Percentiles rank a stretch among this genome's conserved stretches.
Conservation (phyloP, 352 stramenopile genomes). For the Phytophthora lateralis region DNA sequence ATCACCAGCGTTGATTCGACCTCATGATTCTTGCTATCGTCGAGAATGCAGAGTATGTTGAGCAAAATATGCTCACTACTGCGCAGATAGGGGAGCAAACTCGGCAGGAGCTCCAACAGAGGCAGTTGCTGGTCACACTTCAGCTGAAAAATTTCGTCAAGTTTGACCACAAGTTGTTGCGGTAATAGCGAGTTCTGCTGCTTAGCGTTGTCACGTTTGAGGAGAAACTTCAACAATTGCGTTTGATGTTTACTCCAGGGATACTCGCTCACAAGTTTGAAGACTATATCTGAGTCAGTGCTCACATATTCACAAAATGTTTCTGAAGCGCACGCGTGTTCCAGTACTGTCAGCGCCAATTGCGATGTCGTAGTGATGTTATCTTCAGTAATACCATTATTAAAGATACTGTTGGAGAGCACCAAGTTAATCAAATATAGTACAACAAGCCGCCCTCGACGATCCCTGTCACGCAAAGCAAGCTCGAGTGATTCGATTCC, state of each 20-base stretch:
- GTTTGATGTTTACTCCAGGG: not conserved
- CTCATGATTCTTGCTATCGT: not conserved
- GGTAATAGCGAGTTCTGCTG: not conserved
- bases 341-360: conserved; percentile 5
- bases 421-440: conserved; percentile 11
- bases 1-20: not conserved
- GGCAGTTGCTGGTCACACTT: not conserved
- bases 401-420: not conserved
- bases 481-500: not conserved
- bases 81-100: not conserved
- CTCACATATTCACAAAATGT: conserved; percentile 3
- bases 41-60: not conserved
- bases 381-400: not conserved
- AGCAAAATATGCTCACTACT: not conserved
- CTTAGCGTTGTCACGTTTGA: not conserved
- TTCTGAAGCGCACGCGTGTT: conserved; percentile 2
- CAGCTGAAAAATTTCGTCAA: not conserved
- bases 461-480: conserved; percentile 8
- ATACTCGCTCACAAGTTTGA: not conserved
- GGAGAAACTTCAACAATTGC: conserved; percentile 11
- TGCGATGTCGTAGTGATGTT: not conserved
- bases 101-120: conserved; percentile 13
- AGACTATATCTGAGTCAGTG: conserved; percentile 7
- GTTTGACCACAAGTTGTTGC: not conserved
- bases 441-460: conserved; percentile 6